Base-by-base conservation (phyloP, 2,329 filamentous ascomycete genomes). In the Colletotrichum tropicicola region DNA sequence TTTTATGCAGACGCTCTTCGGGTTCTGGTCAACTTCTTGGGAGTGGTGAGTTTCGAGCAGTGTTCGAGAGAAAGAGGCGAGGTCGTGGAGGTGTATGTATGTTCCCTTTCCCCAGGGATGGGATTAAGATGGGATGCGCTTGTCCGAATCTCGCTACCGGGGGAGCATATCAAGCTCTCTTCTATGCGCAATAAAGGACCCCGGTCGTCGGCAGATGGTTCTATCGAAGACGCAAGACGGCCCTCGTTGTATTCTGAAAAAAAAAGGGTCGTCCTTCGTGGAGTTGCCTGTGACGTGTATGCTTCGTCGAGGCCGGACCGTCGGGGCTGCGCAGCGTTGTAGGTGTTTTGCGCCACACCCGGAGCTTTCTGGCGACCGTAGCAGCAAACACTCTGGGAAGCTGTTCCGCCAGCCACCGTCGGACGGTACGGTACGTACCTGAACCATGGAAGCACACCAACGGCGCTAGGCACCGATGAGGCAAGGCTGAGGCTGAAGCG, bases 81-180 rank as follows among this genome's bases (percentile, higher is more conserved):
- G 13, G 32, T 35, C 32, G 32, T 15, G 3, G 32, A 2, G 13
- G 9, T 35, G 32, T 12, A 2, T 12, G 32, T 12, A 13, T 12
- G 13, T 35, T 12, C 32, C 32, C 32, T 35, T 35, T 35, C n/a
- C n/a, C 6, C 32, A 23, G 15, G 17, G 47, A 35, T 3, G 15
- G 41, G 19, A 25, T 59, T 39, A 37, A 39, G 60, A 53, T 59
- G 39, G 43, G 39, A 35, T 28, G 43, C 35, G 28, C 21, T 30
- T 39, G 28, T 63, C 45, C 37, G 47, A 52, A 64, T 64, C 60
- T 64, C 60, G 60, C 60, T 64, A 64, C 60, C 47, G 60, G 39
- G 28, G 55, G 43, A 41, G 60, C 60, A 59, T 51, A 58, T 63
- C 28, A 43, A 58, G 55, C 30, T 63, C 19, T 45, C 27, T 28